Conservation (phyloP, 108 stramenopile genomes). For the Aurantiochytrium sp. region DNA sequence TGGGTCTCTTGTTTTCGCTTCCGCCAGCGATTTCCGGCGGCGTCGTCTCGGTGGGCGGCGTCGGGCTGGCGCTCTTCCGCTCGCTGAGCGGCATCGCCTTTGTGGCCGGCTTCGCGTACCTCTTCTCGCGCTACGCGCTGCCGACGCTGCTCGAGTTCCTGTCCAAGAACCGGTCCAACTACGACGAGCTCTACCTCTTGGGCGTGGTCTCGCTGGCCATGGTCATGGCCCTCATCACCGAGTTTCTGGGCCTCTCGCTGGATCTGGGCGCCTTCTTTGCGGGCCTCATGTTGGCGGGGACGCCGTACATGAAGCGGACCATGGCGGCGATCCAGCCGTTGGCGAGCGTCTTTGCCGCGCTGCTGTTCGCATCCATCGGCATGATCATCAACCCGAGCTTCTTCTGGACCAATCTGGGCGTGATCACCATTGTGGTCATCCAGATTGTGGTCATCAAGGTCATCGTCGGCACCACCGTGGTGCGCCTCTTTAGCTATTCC, state of each 20-base stretch:
- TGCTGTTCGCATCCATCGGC: constrained; percentile 38
- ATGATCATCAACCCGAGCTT: constrained; percentile 35
- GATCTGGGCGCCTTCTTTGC: constrained; percentile 40
- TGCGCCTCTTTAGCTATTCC: neutral
- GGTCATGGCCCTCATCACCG: constrained; percentile 11
- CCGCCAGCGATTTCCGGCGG: constrained; percentile 14
- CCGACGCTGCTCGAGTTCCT: constrained; percentile 10
- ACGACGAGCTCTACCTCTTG: constrained; percentile 10
- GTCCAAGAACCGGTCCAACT: neutral
- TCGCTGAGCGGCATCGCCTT: neutral
- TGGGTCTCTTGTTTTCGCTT: constrained; percentile 36
- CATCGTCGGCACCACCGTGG: neutral
- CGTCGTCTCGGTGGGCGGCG: neutral
- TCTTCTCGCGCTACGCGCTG: neutral
- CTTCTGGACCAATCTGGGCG: neutral
- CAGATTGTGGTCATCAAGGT: constrained; percentile 22
- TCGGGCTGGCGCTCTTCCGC: neutral
- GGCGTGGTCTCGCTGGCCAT: constrained; percentile 30
- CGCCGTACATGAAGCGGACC: neutral
- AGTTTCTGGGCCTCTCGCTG: constrained; percentile 29
- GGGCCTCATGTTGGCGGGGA: constrained; percentile 32
- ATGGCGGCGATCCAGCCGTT: neutral
- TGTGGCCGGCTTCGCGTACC: neutral
- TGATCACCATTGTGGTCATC: neutral
- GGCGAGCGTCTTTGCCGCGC: neutral